Conservation (phyloP, 768 basidiomycete species). For the Tremella mesenterica region DNA sequence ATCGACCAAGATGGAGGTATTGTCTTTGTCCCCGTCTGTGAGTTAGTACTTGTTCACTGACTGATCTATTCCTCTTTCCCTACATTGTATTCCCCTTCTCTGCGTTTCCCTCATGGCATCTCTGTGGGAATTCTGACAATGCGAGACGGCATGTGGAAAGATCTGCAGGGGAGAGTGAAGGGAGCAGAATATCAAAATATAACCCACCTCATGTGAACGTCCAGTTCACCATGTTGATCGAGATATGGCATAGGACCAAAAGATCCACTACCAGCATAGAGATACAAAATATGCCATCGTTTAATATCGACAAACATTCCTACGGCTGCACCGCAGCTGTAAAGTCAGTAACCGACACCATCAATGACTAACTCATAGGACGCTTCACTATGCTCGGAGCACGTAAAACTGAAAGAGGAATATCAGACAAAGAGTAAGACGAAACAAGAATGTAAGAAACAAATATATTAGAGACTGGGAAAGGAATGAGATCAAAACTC, state of each 20-base stretch:
- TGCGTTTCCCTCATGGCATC: not conserved
- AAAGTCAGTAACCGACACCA: too few relatives aligned
- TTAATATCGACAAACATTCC: constrained; percentile 89
- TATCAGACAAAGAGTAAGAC: too few relatives aligned
- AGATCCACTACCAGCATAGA: constrained; percentile 81
- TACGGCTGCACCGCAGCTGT: constrained; percentile 80
- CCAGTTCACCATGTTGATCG: constrained; percentile 87
- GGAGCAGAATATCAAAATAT: not conserved
- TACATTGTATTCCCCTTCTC: not conserved
- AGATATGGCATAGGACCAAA: constrained; percentile 83
- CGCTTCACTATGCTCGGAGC: too few relatives aligned
- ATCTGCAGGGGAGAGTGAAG: not conserved
- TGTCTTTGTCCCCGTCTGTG: constrained; percentile 79
- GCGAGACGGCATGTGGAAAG: not conserved
- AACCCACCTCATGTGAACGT: constrained; percentile 74
- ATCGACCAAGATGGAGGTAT: constrained; percentile 69
- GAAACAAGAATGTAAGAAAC: too few relatives aligned
- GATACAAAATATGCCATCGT: constrained; percentile 77
- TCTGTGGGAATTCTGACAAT: not conserved
- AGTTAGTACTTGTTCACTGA: not conserved
- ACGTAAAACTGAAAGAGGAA: too few relatives aligned
- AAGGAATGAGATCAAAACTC: constrained; percentile 44
- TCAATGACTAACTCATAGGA: too few relatives aligned
- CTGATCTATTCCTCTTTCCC: not conserved
- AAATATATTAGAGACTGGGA: not conserved